Conservation (phyloP, 495 filamentous ascomycete genomes). For the Cladorrhinum samala region DNA sequence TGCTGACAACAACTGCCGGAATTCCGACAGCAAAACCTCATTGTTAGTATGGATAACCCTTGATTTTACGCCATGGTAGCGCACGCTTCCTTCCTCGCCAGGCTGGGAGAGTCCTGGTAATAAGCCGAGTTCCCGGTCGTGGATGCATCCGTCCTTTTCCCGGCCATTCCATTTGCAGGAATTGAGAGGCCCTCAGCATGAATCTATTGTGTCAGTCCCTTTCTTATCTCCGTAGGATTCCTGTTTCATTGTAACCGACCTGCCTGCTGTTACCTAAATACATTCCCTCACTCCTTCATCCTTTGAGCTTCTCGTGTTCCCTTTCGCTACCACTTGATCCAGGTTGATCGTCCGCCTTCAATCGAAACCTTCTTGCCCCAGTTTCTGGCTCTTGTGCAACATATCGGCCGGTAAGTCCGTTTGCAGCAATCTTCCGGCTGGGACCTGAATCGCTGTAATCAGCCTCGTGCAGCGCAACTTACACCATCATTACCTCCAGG, state of each 20-base stretch:
- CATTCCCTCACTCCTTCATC: background rate
- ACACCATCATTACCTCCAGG: background rate
- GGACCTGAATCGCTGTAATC: too few relatives aligned
- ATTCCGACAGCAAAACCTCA: too few relatives aligned
- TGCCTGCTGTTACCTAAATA: background rate
- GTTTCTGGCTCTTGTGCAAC: too few relatives aligned
- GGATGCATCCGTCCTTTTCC: background rate
- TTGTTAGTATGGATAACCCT: background rate
- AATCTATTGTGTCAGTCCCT: background rate
- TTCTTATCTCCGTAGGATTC: background rate
- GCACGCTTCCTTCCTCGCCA: too few relatives aligned
- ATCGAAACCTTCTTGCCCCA: background rate
- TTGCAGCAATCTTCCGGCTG: background rate
- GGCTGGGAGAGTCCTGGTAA: background rate
- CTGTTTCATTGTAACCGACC: background rate
- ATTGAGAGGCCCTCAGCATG: too few relatives aligned
- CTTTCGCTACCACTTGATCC: background rate
- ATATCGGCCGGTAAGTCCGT: background rate
- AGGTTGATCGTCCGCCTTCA: too few relatives aligned
- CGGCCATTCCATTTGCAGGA: too few relatives aligned
- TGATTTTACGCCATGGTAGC: background rate
- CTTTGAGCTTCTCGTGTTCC: background rate
- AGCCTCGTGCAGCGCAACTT: background rate
- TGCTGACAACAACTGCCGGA: too few relatives aligned
- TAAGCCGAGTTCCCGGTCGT: background rate